These are phyloP conservation scores for Pythium folliculosum DNA, from an alignment of 352 stramenopile genomes.

Conservation along the genomic window DNA sequence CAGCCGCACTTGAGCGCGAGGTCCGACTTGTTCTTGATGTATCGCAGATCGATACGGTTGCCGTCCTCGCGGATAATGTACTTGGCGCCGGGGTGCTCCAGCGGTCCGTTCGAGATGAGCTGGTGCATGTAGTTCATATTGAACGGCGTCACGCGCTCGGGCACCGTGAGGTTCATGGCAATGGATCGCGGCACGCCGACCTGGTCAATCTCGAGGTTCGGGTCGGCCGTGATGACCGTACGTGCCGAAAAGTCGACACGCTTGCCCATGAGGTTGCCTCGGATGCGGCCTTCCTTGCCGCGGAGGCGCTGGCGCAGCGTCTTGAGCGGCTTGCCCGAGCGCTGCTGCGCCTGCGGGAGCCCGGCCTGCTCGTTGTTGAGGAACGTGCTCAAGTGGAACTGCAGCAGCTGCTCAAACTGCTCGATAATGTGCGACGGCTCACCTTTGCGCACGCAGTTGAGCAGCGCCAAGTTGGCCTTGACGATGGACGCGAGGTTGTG, in stretches of 20 bases:
- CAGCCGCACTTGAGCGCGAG: conserved; percentile 96
- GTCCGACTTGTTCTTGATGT: conserved; percentile 97
- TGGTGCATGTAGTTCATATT: conserved; percentile 96
- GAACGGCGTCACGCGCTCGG: conserved; percentile 98
- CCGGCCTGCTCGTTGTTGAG: conserved; percentile 98
- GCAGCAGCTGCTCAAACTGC: conserved; percentile 88
- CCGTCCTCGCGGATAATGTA: conserved; percentile 98
- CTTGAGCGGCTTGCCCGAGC: conserved; percentile 97
- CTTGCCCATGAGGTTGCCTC: conserved; percentile 99
- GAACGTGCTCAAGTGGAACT: conserved; percentile 91
- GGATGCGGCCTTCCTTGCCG: conserved; percentile 98
- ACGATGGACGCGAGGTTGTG: conserved; percentile 98
- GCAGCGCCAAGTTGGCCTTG: conserved; percentile 96
- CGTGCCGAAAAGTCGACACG: conserved; percentile 99
- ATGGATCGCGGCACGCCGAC: conserved; percentile 98
- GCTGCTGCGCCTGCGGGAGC: conserved; percentile 96
- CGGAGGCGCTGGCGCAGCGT: conserved; percentile 96
- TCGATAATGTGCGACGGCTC: conserved; percentile 96
- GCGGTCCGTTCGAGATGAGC: conserved; percentile 95
- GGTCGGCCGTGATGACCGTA: conserved; percentile 99
- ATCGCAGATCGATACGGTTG: conserved; percentile 97
- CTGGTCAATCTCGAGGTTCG: conserved; percentile 99
- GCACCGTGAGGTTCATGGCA: conserved; percentile 98
- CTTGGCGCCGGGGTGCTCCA: conserved; percentile 97
- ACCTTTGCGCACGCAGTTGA: conserved; percentile 95